Percentiles rank a stretch among this genome's conserved stretches.
phyloP scores from a whole-genome alignment of 2,329 filamentous ascomycete species.

The Esteya vermicola region DNA sequence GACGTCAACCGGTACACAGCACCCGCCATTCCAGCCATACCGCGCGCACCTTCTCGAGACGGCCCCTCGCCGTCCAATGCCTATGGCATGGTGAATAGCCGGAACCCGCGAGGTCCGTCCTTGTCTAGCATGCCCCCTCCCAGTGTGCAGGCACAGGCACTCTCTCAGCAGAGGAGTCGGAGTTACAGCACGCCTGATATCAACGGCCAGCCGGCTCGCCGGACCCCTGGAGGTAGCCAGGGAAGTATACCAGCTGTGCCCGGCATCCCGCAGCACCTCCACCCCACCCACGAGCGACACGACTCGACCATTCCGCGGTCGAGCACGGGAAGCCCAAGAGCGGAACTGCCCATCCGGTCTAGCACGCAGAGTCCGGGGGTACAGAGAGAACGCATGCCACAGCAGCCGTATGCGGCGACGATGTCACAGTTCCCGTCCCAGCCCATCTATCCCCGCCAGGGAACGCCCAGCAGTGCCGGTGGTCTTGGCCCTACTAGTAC shows the following conservation, averaged over 20 bases:
- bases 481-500: too few relatives aligned
- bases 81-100: slow-evolving; percentile 40
- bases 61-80: slow-evolving; percentile 49
- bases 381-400: slow-evolving; percentile 44
- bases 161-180: slow-evolving; percentile 57
- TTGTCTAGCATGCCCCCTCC: slow-evolving; percentile 55
- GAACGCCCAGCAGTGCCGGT: slow-evolving; percentile 26
- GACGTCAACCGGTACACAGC: slow-evolving; percentile 75
- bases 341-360: slow-evolving; percentile 50
- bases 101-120: slow-evolving; percentile 63
- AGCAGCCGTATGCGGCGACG: slow-evolving; percentile 26
- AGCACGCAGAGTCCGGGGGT: slow-evolving; percentile 58
- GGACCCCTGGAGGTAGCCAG: slow-evolving; percentile 39
- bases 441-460: slow-evolving; percentile 35
- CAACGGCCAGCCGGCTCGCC: slow-evolving; percentile 50
- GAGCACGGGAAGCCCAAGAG: slow-evolving; percentile 65
- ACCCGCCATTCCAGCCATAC: slow-evolving; percentile 73
- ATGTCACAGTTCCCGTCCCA: slow-evolving; percentile 43
- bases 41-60: slow-evolving; percentile 66
- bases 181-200: slow-evolving; percentile 96
- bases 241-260: slow-evolving; percentile 53
- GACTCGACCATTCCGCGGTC: slow-evolving; percentile 59
- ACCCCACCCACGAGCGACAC: slow-evolving; percentile 35
- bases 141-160: slow-evolving; percentile 36
- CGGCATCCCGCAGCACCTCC: slow-evolving; percentile 59